Base-by-base conservation (phyloP, 148 eudicot genomes). In the Silene uniflora region DNA sequence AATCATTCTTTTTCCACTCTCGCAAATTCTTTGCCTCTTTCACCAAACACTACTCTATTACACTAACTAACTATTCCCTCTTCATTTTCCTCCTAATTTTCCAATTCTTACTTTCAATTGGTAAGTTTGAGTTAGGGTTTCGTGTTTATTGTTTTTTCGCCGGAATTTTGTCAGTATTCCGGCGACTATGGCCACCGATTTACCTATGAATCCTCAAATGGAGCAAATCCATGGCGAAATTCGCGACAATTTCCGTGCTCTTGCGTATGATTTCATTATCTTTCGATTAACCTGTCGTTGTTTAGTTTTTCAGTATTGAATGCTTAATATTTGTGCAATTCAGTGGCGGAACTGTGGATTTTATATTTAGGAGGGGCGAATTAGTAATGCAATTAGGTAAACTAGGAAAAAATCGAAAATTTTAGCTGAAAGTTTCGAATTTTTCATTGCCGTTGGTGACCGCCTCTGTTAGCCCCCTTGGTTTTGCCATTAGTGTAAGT, bases 161-260 rank as follows among this genome's bases (percentile, higher is more conserved):
- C 27, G 29, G 78, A 67, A 62, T 7, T 39, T 8, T 14, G 22
- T 71, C 64, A 62, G 58, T 73, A 69, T 39, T 79, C 79, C 81
- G 83, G 83, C 70, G 75, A 75, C 58, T 79, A 85, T 86, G 91
- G 88, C 86, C 69, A 81, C 77, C 21, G 87, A 91, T 73, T 84
- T 93, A 82, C 89, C 88, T 39, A 88, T 91, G 98, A 85, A 76
- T 76, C 90, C 97, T 72, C 93, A 91, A 82, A 79, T 94, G 98
- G 98, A 94, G 85, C 98, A 92, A 92, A 91, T 92, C 93, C 87
- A 90, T 69, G 97, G 98, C 27, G 96, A 94, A 88, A 92, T 94
- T 75, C 93, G 89, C 58, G 97, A 94, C 80, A 90, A 87, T 71
- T 89, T 91, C 58, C 97, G 98, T 32, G 98, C 93, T 81, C 91